These are phyloP conservation scores for Nowakowskiella sp. DNA, from an alignment of 192 early-diverging fungal species.

Conservation along the genomic window DNA sequence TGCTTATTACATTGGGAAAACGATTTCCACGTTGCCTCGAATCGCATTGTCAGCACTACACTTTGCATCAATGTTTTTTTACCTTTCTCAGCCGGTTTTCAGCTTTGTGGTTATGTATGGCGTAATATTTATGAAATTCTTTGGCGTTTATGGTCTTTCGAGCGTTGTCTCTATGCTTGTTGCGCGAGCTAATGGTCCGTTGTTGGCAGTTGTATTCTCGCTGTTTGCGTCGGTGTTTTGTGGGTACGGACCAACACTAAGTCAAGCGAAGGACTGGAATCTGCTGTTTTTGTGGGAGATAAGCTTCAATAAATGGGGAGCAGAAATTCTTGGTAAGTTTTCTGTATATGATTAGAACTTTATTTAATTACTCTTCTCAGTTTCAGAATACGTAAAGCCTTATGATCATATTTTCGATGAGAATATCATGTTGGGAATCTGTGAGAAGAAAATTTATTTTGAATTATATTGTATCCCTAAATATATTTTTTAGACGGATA, in stretches of 20 bases:
- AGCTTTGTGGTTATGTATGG: constrained; percentile 9
- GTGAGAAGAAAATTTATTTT: too few relatives aligned
- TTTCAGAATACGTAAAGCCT: too few relatives aligned
- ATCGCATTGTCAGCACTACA: constrained; percentile 22
- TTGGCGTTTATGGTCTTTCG: constrained; percentile 16
- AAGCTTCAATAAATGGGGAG: constrained; percentile 22
- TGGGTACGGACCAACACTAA: constrained; percentile 20
- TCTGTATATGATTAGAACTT: too few relatives aligned
- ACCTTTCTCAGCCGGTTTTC: constrained; percentile 16
- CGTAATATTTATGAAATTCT: constrained; percentile 26
- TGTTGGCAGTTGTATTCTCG: constrained; percentile 18
- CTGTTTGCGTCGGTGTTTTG: constrained; percentile 21
- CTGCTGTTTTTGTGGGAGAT: constrained; percentile 20
- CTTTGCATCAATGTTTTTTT: constrained; percentile 18
- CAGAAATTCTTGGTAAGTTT: constrained; percentile 24
- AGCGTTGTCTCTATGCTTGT: constrained; percentile 24
- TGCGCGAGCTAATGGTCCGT: constrained; percentile 19
- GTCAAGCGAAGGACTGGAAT: constrained; percentile 10
- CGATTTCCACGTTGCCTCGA: constrained; percentile 16
- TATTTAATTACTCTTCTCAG: too few relatives aligned
- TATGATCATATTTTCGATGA: too few relatives aligned
- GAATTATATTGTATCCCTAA: too few relatives aligned
- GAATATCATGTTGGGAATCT: too few relatives aligned
- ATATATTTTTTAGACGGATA: too few relatives aligned
- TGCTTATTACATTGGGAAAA: constrained; percentile 21